These are phyloP conservation scores for Saccharomycopsis fermentans DNA, from an alignment of 805 yeast genomes.

Conservation along the genomic window DNA sequence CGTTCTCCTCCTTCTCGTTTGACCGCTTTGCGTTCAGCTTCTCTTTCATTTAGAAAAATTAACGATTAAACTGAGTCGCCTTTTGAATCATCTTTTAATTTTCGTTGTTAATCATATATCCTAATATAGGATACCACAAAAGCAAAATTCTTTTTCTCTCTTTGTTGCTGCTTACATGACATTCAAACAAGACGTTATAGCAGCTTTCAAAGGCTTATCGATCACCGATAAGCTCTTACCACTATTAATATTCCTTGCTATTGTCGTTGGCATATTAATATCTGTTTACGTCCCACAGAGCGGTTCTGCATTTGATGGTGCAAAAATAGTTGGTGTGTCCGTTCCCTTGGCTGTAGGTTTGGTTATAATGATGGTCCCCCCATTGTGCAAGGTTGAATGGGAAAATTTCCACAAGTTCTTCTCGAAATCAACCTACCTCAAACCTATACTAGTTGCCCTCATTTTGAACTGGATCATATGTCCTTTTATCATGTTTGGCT, in stretches of 20 bases:
- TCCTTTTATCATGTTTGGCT: conserved; percentile 46
- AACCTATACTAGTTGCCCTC: conserved; percentile 31
- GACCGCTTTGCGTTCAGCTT: too few relatives aligned
- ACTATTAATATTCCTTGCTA: conserved; percentile 28
- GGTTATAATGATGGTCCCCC: conserved; percentile 48
- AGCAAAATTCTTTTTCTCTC: neutral
- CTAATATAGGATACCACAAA: neutral
- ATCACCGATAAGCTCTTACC: conserved; percentile 31
- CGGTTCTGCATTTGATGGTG: conserved; percentile 29
- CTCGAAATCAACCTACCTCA: conserved; percentile 20
- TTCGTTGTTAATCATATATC: neutral
- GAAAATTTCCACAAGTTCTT: conserved; percentile 31
- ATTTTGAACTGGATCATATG: conserved; percentile 46
- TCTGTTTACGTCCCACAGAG: conserved; percentile 33
- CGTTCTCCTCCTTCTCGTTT: too few relatives aligned
- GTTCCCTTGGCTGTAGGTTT: conserved; percentile 41
- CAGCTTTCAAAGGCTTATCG: conserved; percentile 19
- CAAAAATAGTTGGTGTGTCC: conserved; percentile 30
- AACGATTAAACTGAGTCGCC: too few relatives aligned
- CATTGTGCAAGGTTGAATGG: conserved; percentile 44
- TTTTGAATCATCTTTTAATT: neutral
- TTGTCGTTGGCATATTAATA: conserved; percentile 30
- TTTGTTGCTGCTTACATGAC: neutral
- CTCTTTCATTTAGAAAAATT: too few relatives aligned
- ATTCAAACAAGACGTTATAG: conserved; percentile 1